Conservation (phyloP, 305 asterid genomes). For the Solanum hybrid region DNA sequence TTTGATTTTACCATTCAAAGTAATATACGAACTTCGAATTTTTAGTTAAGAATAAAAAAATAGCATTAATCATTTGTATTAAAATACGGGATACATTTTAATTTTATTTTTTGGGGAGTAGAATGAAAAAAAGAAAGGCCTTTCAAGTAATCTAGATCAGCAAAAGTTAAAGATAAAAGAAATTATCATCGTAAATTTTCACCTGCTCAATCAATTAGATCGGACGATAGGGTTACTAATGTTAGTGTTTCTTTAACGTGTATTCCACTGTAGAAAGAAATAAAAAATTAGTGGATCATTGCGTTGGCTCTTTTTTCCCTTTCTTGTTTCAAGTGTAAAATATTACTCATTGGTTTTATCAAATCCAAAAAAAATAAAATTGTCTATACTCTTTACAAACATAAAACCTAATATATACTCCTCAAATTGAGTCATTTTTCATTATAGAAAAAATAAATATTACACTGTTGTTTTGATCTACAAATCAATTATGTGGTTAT, state of each 20-base stretch:
- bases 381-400: not conserved
- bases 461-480: not conserved
- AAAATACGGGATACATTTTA: not conserved
- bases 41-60: not conserved
- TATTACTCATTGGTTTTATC: not conserved
- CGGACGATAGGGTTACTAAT: not conserved
- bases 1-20: too few species aligned
- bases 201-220: not conserved
- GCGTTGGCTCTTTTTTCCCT: not conserved
- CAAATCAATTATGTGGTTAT: conserved; percentile 34
- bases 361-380: not conserved
- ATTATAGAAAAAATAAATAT: not conserved
- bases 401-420: not conserved
- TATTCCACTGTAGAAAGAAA: not conserved
- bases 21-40: fast-evolving
- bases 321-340: not conserved
- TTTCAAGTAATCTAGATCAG: not conserved
- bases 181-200: too few species aligned
- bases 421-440: not conserved
- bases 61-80: not conserved
- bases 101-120: not conserved
- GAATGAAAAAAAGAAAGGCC: too few species aligned
- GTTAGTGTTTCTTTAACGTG: not conserved
- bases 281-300: not conserved
- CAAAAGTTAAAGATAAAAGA: too few species aligned